These are phyloP conservation scores for Termitomyces bulborhizus DNA, from an alignment of 768 basidiomycete species.

Conservation along the genomic window DNA sequence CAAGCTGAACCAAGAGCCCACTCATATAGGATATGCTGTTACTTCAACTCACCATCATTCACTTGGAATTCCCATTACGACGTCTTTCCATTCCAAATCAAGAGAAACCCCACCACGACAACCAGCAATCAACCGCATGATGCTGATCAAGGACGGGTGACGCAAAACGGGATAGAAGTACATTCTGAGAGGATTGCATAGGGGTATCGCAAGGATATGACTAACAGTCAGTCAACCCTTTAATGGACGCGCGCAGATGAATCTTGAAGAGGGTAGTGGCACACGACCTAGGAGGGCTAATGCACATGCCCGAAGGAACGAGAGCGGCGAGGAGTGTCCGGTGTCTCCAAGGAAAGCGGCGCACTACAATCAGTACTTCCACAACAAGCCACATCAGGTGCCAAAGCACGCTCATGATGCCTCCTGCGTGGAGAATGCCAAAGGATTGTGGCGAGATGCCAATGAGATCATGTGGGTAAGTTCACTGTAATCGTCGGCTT, in stretches of 20 bases:
- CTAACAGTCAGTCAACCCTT: slow-evolving; percentile 1
- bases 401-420: not conserved
- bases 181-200: not conserved
- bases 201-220: not conserved
- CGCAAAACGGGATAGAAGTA: not conserved
- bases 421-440: not conserved
- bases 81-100: not conserved
- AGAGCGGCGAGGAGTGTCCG: not conserved
- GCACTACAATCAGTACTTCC: not conserved
- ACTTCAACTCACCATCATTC: slow-evolving; percentile 1
- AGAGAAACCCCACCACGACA: no score
- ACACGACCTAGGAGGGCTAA: not conserved
- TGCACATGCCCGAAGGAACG: not conserved
- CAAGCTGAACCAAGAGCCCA: slow-evolving; percentile 1
- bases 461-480: not conserved
- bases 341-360: not conserved
- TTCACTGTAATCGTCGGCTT: not conserved
- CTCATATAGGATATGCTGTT: slow-evolving; percentile 2
- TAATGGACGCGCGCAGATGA: not conserved
- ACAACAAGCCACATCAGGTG: not conserved
- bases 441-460: not conserved
- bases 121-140: not conserved
- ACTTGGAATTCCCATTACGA: not conserved
- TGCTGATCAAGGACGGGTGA: not conserved
- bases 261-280: not conserved